phyloP scores from a whole-genome alignment of 768 basidiomycete genomes.

The Leucocoprinus leucothites region DNA sequence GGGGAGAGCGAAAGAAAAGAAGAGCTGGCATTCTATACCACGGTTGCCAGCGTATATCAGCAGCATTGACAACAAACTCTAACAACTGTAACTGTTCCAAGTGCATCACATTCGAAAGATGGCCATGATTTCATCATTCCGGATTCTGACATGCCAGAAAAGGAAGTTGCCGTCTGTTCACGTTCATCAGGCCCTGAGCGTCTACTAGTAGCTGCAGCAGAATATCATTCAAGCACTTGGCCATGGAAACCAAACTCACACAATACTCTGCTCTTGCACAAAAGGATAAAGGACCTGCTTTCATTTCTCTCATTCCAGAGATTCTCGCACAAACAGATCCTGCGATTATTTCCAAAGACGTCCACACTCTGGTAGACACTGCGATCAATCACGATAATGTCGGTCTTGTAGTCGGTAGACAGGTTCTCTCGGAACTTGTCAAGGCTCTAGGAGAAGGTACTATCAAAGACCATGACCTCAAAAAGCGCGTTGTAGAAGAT shows the following conservation, averaged over 20 bases:
- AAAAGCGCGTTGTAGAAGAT: constrained; percentile 73
- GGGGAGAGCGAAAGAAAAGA: neutral
- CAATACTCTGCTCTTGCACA: constrained; percentile 65
- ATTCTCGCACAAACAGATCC: constrained; percentile 50
- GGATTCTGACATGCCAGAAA: neutral
- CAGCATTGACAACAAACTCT: neutral
- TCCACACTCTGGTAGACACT: constrained; percentile 73
- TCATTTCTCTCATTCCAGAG: constrained; percentile 64
- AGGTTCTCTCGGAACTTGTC: constrained; percentile 84
- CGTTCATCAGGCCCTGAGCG: neutral
- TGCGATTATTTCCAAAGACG: constrained; percentile 45
- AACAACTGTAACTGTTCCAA: neutral
- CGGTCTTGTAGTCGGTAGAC: constrained; percentile 85
- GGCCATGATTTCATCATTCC: neutral
- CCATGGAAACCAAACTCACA: constrained; percentile 65
- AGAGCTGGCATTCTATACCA: neutral
- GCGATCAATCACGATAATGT: constrained; percentile 80
- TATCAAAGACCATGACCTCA: constrained; percentile 51
- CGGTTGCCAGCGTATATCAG: neutral
- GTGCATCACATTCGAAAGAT: neutral
- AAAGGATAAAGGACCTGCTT: constrained; percentile 83
- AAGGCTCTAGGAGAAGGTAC: constrained; percentile 56
- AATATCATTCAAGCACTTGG: neutral
- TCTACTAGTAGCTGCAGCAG: neutral
- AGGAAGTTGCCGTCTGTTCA: neutral